These are phyloP conservation scores for Pyrenopolyporus hunteri DNA, from an alignment of 495 filamentous ascomycete species.

Conservation along the genomic window DNA sequence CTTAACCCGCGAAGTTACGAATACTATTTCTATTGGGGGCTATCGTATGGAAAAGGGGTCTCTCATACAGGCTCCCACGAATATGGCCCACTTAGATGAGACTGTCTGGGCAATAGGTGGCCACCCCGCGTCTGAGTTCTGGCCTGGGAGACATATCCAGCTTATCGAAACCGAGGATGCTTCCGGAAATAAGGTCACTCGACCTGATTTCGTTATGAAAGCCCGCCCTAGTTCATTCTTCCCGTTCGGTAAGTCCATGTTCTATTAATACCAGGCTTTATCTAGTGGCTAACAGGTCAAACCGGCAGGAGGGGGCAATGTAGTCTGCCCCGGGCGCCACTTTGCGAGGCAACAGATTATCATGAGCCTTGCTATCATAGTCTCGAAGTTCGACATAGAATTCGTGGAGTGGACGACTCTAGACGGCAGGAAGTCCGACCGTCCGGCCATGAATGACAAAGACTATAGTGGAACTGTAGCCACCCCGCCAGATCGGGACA, in stretches of 20 bases:
- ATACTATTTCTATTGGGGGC: constrained; percentile 30
- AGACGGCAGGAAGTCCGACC: constrained; percentile 34
- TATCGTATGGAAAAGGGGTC: constrained; percentile 33
- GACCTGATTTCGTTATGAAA: neutral
- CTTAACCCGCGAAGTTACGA: constrained; percentile 30
- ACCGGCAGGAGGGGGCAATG: constrained; percentile 46
- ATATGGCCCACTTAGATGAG: constrained; percentile 37
- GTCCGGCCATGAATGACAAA: constrained; percentile 27
- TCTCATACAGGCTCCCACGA: constrained; percentile 36
- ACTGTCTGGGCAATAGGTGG: constrained; percentile 36
- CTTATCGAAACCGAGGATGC: neutral
- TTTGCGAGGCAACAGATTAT: constrained; percentile 60
- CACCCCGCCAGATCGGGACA: constrained; percentile 44
- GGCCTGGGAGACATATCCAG: constrained; percentile 42
- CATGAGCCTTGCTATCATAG: constrained; percentile 53
- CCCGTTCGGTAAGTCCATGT: constrained; percentile 39
- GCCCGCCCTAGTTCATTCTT: constrained; percentile 32
- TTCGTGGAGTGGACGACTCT: constrained; percentile 40
- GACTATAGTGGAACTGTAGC: constrained; percentile 29
- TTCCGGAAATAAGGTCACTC: constrained; percentile 7
- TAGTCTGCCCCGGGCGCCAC: constrained; percentile 54
- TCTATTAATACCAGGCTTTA: neutral
- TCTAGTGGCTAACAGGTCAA: neutral
- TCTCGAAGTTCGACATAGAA: constrained; percentile 60
- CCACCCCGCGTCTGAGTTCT: constrained; percentile 45